Evolutionary conservation across 148 eudicot species (phyloP).

Genomic region (Vaccinium myrtillus): DNA sequence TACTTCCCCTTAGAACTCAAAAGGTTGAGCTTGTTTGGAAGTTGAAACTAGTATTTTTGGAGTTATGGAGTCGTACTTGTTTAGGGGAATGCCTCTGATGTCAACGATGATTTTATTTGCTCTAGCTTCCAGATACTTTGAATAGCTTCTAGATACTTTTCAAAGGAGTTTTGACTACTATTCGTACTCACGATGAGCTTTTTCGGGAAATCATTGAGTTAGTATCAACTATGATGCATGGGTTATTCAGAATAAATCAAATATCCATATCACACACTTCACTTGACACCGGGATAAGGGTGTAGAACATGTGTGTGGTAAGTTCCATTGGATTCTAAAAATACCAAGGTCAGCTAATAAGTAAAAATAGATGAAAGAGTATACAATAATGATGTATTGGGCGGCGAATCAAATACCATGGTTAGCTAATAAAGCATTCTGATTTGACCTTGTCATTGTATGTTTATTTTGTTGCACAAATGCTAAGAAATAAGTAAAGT

Average conservation of each 20-base stretch:
- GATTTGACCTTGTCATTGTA: neutral
- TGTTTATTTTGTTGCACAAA: neutral
- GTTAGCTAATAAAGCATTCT: too few relatives aligned
- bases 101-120: neutral
- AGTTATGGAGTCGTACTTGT: neutral
- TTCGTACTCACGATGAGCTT: neutral
- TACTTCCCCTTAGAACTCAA: neutral
- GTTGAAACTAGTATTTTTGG: neutral
- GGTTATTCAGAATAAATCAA: neutral
- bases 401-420: too few relatives aligned
- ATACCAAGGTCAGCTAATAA: too few relatives aligned
- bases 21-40: slow-evolving; percentile 7
- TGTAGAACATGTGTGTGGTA: neutral
- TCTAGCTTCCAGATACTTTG: neutral
- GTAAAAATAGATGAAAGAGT: too few relatives aligned
- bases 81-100: neutral
- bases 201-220: neutral
- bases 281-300: neutral
- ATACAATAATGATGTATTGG: too few relatives aligned
- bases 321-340: neutral
- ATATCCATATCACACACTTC: neutral
- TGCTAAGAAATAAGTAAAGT: neutral
- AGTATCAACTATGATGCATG: neutral
- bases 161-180: neutral
- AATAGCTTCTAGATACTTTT: neutral